Evolutionary conservation across 331 rosid species (phyloP), one percentile per base, ranked within the genome.

Genomic region (Malus hybrid): DNA sequence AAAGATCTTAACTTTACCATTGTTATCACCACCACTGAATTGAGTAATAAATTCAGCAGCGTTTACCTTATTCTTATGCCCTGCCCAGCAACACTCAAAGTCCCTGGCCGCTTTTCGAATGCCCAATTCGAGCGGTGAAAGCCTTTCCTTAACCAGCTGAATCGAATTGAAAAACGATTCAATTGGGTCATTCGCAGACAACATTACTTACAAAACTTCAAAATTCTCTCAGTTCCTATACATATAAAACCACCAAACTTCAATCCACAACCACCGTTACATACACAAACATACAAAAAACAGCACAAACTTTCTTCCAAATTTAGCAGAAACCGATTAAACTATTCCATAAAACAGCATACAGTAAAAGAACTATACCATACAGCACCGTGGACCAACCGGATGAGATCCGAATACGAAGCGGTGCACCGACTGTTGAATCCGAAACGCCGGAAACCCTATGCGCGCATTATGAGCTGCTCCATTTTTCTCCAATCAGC

Each of bases 131-230:
- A 95, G 82, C 18, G 99, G 99, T 15, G 84, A 86, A 26, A 95
- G 58, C 69, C 81, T 88, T 56, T 92, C 98, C 82, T 92, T 92
- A 53, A 92, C 83, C 60, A 80, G 80, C 50, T 90, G 97, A 85
- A 95, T 84, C 79, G 99, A 89, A 87, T 86, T 89, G 86, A 90
- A 80, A 87, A 95, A 84, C 39, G 94, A 89, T 82, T 95, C 96
- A 61, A 87, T 86, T 60, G 99, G 98, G 84, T 88, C 94, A 72
- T 87, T 89, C 32, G 85, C 83, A 33, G 93, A 76, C 82, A 92
- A 90, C 99, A 95, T 95, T 76, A 83, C 85, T 82, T 19, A 84
- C 68, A 75, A 78, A 74, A 72, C 48, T 52, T 66, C 48, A 15
- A 76, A 79, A 55, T 60, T 46, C 24, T 28, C 13, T 57, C 53